phyloP scores from a whole-genome alignment of 1,139 yeast species.

The Entelexis sorbosivorans region DNA sequence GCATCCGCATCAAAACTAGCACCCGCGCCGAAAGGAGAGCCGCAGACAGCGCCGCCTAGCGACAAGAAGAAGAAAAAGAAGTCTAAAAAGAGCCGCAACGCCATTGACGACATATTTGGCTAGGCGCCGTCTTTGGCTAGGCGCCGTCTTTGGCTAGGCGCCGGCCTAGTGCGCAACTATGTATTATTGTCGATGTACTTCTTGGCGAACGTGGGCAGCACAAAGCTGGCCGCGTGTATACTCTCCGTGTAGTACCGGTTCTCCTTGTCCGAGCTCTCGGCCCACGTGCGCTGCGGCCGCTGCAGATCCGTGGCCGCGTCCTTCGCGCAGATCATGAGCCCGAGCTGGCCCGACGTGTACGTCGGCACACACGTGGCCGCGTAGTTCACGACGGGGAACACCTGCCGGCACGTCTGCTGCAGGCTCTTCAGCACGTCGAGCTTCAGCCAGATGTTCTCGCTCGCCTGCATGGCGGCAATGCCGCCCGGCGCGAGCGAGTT shows the following conservation, averaged over 20 bases:
- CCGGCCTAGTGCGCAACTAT: too few relatives aligned
- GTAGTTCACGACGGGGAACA: slow-evolving; percentile 71
- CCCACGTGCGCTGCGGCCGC: slow-evolving; percentile 45
- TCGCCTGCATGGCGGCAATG: slow-evolving; percentile 77
- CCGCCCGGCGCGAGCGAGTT: slow-evolving; percentile 64
- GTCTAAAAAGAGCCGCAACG: slow-evolving; percentile 18
- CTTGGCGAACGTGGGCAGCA: slow-evolving; percentile 47
- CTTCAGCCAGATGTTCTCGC: slow-evolving; percentile 84
- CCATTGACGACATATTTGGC: slow-evolving; percentile 31
- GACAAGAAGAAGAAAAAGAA: slow-evolving; percentile 5
- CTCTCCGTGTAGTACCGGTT: slow-evolving; percentile 63
- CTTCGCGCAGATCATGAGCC: slow-evolving; percentile 72
- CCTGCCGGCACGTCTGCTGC: slow-evolving; percentile 48
- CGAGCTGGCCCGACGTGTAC: slow-evolving; percentile 93
- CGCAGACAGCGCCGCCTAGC: background rate
- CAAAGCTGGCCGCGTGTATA: slow-evolving; percentile 70
- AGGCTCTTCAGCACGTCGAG: slow-evolving; percentile 53
- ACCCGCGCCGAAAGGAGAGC: too few relatives aligned
- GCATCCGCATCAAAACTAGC: too few relatives aligned
- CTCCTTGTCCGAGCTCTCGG: slow-evolving; percentile 41
- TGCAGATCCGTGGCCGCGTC: slow-evolving; percentile 42
- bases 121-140: slow-evolving; percentile 25
- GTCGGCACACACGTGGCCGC: slow-evolving; percentile 87
- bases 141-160: slow-evolving; percentile 24
- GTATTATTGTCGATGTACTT: slow-evolving; percentile 13